Conservation (phyloP, 495 filamentous ascomycete species). For the Penicillium verhagenii region DNA sequence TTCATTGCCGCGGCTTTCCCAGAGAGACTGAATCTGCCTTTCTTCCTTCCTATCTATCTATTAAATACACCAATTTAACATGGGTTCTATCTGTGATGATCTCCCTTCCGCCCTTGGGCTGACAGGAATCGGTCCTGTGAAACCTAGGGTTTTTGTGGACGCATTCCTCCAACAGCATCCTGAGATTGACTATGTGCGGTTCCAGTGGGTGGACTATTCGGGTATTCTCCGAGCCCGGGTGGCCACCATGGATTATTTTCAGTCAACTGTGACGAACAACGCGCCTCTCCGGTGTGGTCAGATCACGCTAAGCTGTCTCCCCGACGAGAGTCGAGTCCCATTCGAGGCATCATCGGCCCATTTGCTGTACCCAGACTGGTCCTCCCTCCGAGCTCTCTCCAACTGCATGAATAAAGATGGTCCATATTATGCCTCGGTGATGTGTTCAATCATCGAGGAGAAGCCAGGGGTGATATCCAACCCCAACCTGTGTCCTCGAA, state of each 20-base stretch:
- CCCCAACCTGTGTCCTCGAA: slow-evolving; percentile 3
- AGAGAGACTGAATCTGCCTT: no score
- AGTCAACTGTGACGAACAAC: slow-evolving; percentile 6
- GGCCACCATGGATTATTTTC: slow-evolving; percentile 4
- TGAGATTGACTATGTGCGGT: slow-evolving; percentile 9
- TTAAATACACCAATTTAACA: no score
- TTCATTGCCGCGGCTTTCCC: no score
- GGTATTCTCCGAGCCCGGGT: slow-evolving; percentile 12
- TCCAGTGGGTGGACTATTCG: slow-evolving; percentile 20
- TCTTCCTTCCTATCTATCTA: no score
- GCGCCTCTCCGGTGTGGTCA: slow-evolving; percentile 1
- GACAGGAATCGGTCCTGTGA: background rate
- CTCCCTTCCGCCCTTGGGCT: background rate
- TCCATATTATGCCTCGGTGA: background rate
- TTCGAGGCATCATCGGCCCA: background rate
- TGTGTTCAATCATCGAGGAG: background rate
- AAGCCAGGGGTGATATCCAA: background rate
- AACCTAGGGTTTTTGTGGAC: background rate
- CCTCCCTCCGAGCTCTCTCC: background rate
- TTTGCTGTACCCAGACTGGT: background rate
- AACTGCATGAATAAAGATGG: background rate
- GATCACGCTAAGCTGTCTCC: background rate
- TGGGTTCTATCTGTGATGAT: background rate
- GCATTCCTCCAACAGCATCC: background rate
- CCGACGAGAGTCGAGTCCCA: background rate